Base-by-base conservation (phyloP, 495 filamentous ascomycete genomes). In the Neurospora sp. region DNA sequence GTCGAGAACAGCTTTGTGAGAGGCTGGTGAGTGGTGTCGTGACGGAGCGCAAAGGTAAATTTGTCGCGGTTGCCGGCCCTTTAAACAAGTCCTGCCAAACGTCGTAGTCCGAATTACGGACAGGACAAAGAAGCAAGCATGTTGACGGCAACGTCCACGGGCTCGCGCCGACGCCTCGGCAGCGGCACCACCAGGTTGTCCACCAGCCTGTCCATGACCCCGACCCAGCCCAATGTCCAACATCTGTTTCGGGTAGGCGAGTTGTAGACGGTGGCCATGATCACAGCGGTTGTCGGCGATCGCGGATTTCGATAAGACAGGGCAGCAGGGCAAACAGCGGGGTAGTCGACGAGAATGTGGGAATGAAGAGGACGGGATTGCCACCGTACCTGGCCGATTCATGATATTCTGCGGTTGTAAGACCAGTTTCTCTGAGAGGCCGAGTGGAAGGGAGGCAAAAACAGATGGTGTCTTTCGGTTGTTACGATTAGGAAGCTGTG, bases 321-420 rank as follows among this genome's bases (percentile, higher is more conserved):
- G 71, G 71, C 48, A 73, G 74, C 71, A 77, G 78, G 78, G 77
- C 76, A 80, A 39, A 71, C 70, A 77, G 77, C 77, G 80, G 79
- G 79, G 80, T 78, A 79, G 70, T 45, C 75, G 77, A 79, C 75
- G 76, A 73, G 69, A 62, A 59, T 70, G 71, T 74, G 45, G 74
- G 72, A 76, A 70, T 38, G 73, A 78, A 76, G 72, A 76, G 78
- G 77, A 76, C 77, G 71, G 71, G 54, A 39, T 48, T 45, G 76
- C 74, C 74, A 74, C 72, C 79, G 71, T 88, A 88, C 87, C 87
- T 88, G 85, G 83, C 79, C 87, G 83, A 82, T 88, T 88, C 87
- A 88, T 88, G 78, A 81, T 84, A 34, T 66, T 34, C 28, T 66
- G 54, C 31, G 54, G 28, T 66, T 76, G 73, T 17, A 28, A n/a